Conservation (phyloP, 495 filamentous ascomycete genomes). For the Acidomyces sp. region DNA sequence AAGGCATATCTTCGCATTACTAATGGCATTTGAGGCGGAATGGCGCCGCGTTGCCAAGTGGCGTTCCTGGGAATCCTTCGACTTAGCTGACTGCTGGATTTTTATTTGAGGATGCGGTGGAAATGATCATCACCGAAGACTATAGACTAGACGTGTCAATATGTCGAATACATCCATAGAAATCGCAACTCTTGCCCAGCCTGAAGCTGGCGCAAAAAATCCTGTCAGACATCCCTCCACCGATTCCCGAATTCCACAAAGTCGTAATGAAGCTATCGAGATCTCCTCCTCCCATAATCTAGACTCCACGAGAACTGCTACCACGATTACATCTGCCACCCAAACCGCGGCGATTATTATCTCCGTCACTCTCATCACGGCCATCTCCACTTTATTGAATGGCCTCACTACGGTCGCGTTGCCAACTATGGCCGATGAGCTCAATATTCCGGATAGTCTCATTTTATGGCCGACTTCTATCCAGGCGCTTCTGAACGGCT, state of each 20-base stretch:
- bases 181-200: background rate
- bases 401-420: slow-evolving; percentile 37
- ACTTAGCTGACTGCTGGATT: too few species aligned
- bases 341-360: slow-evolving; percentile 31
- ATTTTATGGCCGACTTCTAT: slow-evolving; percentile 20
- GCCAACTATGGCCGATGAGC: slow-evolving; percentile 37
- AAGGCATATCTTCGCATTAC: too few species aligned
- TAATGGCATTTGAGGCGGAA: too few species aligned
- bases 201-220: background rate
- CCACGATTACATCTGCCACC: slow-evolving; percentile 11
- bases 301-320: slow-evolving; percentile 2
- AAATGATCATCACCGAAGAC: too few species aligned
- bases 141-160: too few species aligned
- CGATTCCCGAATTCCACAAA: background rate
- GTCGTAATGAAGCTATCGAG: background rate
- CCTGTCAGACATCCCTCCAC: background rate
- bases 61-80: too few species aligned
- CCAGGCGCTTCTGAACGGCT: slow-evolving; percentile 31
- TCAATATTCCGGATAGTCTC: slow-evolving; percentile 7
- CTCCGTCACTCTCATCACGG: slow-evolving; percentile 28
- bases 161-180: slow-evolving; percentile 1
- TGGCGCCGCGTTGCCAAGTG: too few species aligned
- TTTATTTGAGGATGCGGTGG: too few species aligned
- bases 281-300: background rate
- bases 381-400: slow-evolving; percentile 28